phyloP scores from a whole-genome alignment of 306 rosid genomes.

The Lotus japonicus region DNA sequence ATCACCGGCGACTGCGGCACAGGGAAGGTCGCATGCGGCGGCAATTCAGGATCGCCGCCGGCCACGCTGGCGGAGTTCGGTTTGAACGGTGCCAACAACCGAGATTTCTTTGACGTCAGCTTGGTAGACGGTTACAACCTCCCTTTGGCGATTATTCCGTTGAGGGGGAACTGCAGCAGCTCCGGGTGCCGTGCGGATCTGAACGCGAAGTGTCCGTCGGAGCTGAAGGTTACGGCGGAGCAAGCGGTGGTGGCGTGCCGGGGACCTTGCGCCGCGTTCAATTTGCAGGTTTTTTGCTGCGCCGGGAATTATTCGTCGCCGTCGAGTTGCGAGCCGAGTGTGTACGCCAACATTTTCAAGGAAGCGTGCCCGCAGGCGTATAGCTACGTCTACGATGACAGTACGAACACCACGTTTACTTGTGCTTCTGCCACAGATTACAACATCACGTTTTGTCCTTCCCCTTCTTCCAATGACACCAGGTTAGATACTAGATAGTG shows the following conservation, averaged over 20 bases:
- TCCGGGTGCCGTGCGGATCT: constrained; percentile 56
- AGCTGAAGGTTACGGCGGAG: not conserved
- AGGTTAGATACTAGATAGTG: constrained; percentile 39
- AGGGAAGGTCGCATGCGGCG: constrained; percentile 46
- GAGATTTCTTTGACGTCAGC: constrained; percentile 62
- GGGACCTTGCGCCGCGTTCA: not conserved
- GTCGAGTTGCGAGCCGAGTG: no score
- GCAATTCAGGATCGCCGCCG: constrained; percentile 14
- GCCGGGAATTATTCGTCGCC: no score
- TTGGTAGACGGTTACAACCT: constrained; percentile 18
- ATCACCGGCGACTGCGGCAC: constrained; percentile 65
- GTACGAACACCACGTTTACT: constrained; percentile 48
- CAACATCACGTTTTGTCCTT: constrained; percentile 49
- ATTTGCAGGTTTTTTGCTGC: no score
- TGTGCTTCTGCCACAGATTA: constrained; percentile 42
- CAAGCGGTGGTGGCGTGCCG: constrained; percentile 48
- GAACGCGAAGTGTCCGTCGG: constrained; percentile 52
- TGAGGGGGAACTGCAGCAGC: constrained; percentile 41
- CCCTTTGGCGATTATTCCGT: constrained; percentile 49
- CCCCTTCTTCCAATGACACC: constrained; percentile 25
- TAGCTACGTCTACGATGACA: constrained; percentile 46
- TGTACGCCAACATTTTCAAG: constrained; percentile 5
- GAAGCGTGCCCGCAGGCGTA: constrained; percentile 57
- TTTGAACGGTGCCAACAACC: constrained; percentile 28
- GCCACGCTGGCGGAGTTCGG: constrained; percentile 62